Evolutionary conservation across 2,329 filamentous ascomycete species (phyloP), one percentile per base, ranked within the genome.

Genomic region (Lasiodiplodia theobromae): DNA sequence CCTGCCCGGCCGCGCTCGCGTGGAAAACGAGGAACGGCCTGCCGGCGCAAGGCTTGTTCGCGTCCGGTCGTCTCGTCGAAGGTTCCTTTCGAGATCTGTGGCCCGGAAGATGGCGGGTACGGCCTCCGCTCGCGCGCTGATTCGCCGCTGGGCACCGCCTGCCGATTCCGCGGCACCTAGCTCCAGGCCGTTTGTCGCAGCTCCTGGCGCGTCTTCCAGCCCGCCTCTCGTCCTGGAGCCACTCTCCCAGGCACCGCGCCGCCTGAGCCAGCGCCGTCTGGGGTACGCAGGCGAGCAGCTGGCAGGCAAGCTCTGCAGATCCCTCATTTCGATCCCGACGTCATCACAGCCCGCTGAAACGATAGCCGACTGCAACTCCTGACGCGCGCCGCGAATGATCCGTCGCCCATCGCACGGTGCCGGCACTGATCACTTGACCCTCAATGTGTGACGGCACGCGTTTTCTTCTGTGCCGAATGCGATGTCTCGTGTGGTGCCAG

Each of bases 401-500:
- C 60, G 60, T 64, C 60, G 60, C 65, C 64, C 65, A 67, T 67
- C 44, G 47, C 65, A 67, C 65, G 65, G 54, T 64, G 60, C 47
- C 25, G 60, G 60, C 60, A 64, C 60, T 64, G 60, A 64, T 64
- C 60, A 64, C 44, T 52, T 64, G 60, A 49, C 65, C 56, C 65
- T 67, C 54, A 67, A 67, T 60, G 65, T 67, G 65, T 58, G 65
- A 67, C 65, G 65, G 53, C 65, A 67, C 60, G 44, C 47, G 54
- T 40, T 63, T 63, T 64, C 60, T 64, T 67, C 54, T 67, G 65
- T 58, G 65, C 44, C 54, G 65, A 67, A 67, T 58, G 53, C 65
- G 65, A 67, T 58, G 54, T 57, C 65, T 67, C 65, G 65, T 67
- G 65, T 67, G 65, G 65, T 67, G 65, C 65, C 65, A 67, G 54